Base-by-base conservation (phyloP, 2,329 filamentous ascomycete species). In the Metarhizium album region DNA sequence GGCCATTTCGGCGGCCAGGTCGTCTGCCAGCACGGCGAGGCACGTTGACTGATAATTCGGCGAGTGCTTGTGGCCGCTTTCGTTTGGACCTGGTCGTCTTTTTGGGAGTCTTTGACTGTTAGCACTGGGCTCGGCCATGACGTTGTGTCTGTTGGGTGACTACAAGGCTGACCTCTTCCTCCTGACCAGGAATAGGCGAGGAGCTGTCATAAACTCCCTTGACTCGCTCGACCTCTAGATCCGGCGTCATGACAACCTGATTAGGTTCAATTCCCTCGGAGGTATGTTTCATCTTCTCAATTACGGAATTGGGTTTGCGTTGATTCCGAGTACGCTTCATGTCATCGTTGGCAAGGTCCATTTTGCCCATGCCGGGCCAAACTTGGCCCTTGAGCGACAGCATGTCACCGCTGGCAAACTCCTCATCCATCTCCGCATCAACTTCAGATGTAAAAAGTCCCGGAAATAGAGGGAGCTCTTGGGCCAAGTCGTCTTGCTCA, bases 301-400 rank as follows among this genome's bases (percentile, higher is more conserved):
- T 69, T n/a, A 88, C 82, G 1, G 80, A 83, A n/a, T 73, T 75
- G 49, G 84, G 80, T 64, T 91, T 91, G 59, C 84, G 82, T 66
- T 91, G 87, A 62, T 90, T 90, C 48, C 87, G 75, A 68, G 81
- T 87, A 45, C 83, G 77, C 58, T 81, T 84, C 74, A 86, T 84
- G 54, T 84, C 79, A 16, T 82, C 76, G 4, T 83, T 86, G 4
- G 87, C 87, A 49, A 87, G 82, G 64, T 91, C 87, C 62, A 90
- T 90, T n/a, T 88, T 75, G 49, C 80, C 78, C 86, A 90, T 90
- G 18, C 87, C 87, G 2, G 84, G 83, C 75, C 83, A 89, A 45
- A 80, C 71, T n/a, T 83, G 71, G 2, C 86, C 86, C 64, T 90
- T 90, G 49, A 90, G 73, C 11, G 65, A 62, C 54, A 70, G 54